Base-by-base conservation (phyloP, 2,329 filamentous ascomycete species). In the Geosmithia flava region DNA sequence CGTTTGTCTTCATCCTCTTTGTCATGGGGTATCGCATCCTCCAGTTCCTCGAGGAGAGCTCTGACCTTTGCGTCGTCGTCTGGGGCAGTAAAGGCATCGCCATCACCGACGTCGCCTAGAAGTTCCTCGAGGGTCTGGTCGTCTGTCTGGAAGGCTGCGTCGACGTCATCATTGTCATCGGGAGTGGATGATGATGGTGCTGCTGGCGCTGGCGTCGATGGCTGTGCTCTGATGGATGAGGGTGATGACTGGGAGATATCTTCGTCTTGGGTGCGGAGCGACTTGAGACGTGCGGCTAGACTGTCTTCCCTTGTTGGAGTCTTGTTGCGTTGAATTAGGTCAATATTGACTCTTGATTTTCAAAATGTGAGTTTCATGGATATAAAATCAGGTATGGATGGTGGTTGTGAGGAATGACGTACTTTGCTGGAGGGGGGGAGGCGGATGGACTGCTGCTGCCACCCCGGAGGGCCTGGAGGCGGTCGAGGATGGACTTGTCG, bases 101-200 rank as follows among this genome's bases (percentile, higher is more conserved):
- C 63, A 0, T 62, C 55, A 33, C 59, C 59, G 1, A 73, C 62
- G 27, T 69, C 66, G 2, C 63, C 66, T 2, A 80, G 63, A 10
- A 79, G 63, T 50, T 76, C 73, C 48, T 78, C 68, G 1, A 78
- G 61, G 1, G 68, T 72, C 44, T 69, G 62, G n/a, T 78, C 74
- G 52, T 76, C 74, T 2, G 70, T 72, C 37, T 66, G 60, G 27
- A 72, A 63, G 17, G 72, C 55, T 2, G 62, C 54, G 0, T 67
- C 65, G 3, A 61, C 57, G 40, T 68, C 67, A 0, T 68, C 62
- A 1, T 41, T 27, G 23, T 27, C 29, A 8, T 49, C 40, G 3
- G 16, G 7, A 1, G 11, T 37, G 6, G 3, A 3, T 13, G 33
- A 37, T 13, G 33, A 5, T 37, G 33, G 33, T 3, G 33, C 33